Conservation (phyloP, 1,139 yeast genomes). For the Scheffersomyces titani region DNA sequence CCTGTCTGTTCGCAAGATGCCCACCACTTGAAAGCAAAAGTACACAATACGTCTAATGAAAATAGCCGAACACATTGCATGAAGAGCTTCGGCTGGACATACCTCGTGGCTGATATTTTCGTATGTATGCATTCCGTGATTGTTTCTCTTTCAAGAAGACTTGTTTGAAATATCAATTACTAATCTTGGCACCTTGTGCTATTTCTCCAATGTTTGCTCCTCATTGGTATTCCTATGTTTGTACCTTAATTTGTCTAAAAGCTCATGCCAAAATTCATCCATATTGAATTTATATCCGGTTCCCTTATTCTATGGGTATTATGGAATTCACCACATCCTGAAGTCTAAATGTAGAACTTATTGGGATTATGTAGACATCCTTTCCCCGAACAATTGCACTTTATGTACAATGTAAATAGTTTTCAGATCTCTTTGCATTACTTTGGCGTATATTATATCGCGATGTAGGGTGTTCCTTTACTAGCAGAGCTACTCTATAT, state of each 20-base stretch:
- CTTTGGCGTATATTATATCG: not conserved
- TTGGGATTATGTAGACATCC: not conserved
- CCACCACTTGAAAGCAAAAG: not conserved
- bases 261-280: conserved; percentile 11
- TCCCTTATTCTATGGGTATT: not conserved
- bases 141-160: too few species aligned
- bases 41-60: not conserved
- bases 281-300: conserved; percentile 9
- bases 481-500: not conserved
- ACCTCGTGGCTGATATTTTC: too few species aligned
- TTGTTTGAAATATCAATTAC: too few species aligned
- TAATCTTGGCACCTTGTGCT: conserved; percentile 1
- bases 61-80: not conserved
- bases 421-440: not conserved
- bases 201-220: too few species aligned
- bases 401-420: too few species aligned
- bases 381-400: too few species aligned
- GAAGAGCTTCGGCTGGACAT: too few species aligned
- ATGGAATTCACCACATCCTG: not conserved
- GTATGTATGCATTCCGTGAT: too few species aligned
- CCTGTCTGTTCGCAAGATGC: not conserved
- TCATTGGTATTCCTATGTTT: too few species aligned
- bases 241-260: conserved; percentile 5
- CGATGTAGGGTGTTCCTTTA: not conserved
- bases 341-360: not conserved